Conservation (phyloP, 2,329 filamentous ascomycete species). For the Colletotrichum kahawae region DNA sequence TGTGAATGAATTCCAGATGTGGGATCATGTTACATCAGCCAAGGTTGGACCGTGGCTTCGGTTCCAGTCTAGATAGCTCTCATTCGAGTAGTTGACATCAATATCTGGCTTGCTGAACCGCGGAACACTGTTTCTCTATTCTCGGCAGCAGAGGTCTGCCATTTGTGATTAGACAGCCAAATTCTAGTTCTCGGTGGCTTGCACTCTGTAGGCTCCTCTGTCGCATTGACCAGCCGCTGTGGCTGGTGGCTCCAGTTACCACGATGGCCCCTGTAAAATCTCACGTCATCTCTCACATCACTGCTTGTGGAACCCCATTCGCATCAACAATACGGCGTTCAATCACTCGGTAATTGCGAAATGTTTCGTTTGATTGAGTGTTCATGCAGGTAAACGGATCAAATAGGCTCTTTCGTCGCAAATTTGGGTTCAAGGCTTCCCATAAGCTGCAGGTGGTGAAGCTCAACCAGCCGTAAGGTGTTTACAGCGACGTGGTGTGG, state of each 20-base stretch:
- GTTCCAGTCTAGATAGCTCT: background rate
- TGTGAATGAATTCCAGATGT: slow-evolving; percentile 1
- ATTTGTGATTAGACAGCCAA: background rate
- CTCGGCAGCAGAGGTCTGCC: background rate
- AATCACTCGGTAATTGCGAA: background rate
- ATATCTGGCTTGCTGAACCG: background rate
- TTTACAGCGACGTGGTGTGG: background rate
- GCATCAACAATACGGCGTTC: background rate
- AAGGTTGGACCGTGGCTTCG: slow-evolving; percentile 7
- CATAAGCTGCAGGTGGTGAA: background rate
- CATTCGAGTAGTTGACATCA: background rate
- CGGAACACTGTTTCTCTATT: background rate
- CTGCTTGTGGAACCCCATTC: background rate
- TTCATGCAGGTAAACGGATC: background rate
- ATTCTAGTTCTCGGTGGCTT: background rate
- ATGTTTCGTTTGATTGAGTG: background rate
- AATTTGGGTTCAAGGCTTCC: background rate
- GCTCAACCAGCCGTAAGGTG: background rate
- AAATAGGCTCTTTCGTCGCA: background rate
- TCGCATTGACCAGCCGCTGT: background rate
- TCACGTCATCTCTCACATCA: slow-evolving; percentile 12
- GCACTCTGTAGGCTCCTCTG: background rate
- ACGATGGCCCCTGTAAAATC: background rate
- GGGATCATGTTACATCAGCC: slow-evolving; percentile 7
- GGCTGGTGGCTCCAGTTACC: background rate